Evolutionary conservation across 2,329 filamentous ascomycete species (phyloP).

Genomic region (Cyclaneusma minus): DNA sequence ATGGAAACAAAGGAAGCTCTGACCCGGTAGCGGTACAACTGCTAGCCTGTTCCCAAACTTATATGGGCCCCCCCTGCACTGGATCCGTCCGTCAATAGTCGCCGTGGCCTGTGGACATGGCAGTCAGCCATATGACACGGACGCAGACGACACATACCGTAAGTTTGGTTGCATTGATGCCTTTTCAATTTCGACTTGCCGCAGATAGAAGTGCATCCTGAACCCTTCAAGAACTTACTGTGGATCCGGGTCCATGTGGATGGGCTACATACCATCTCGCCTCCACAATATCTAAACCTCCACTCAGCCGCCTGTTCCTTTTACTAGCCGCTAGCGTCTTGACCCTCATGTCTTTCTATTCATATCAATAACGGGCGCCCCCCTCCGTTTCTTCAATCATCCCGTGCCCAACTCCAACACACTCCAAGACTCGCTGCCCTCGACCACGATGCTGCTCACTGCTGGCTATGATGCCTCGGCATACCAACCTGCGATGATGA

Average conservation of each 20-base stretch:
- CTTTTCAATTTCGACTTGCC: slow-evolving; percentile 1
- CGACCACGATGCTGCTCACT: slow-evolving; percentile 8
- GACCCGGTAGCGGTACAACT: too few species aligned
- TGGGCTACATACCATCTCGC: too few species aligned
- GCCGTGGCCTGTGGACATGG: too few species aligned
- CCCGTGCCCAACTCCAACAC: too few species aligned
- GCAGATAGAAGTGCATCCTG: too few species aligned
- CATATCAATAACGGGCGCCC: not conserved
- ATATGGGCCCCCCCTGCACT: not conserved
- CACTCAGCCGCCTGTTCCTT: not conserved
- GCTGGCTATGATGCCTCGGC: slow-evolving; percentile 5
- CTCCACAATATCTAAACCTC: not conserved
- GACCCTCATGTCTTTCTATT: slow-evolving; percentile 1
- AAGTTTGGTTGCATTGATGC: slow-evolving; percentile 1
- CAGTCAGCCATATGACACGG: slow-evolving; percentile 19
- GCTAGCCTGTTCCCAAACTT: too few species aligned
- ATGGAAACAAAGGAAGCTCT: slow-evolving; percentile 3
- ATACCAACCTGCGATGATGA: slow-evolving; percentile 10
- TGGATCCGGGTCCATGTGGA: too few species aligned
- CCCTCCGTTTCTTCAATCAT: slow-evolving; percentile 1
- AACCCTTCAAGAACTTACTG: too few species aligned
- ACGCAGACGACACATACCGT: slow-evolving; percentile 8
- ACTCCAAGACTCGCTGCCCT: too few species aligned
- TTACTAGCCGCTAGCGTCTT: not conserved
- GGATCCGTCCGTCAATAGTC: not conserved